Conservation (phyloP, 2,329 filamentous ascomycete species). For the Elsinoe ampelina region DNA sequence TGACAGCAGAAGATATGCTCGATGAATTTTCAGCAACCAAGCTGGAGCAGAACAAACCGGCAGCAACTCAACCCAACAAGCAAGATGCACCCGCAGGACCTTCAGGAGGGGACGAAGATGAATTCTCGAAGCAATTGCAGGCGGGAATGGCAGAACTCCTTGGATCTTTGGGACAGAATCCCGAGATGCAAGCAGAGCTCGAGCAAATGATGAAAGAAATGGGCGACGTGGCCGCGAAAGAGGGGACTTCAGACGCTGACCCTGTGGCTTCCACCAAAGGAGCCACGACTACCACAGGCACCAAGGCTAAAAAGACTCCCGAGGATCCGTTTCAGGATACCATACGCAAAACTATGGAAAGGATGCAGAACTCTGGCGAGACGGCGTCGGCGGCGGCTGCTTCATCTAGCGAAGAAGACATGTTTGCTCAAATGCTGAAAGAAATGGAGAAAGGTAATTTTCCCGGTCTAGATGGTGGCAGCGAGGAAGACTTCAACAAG, state of each 20-base stretch:
- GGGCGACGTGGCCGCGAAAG: conserved; percentile 31
- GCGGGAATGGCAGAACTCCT: conserved; percentile 80
- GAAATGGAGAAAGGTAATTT: conserved; percentile 62
- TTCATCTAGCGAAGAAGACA: conserved; percentile 56
- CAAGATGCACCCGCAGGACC: conserved; percentile 21
- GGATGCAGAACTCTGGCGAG: conserved; percentile 83
- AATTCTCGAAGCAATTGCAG: conserved; percentile 79
- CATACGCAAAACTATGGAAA: conserved; percentile 87
- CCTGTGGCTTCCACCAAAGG: conserved; percentile 18
- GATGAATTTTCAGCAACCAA: conserved; percentile 74
- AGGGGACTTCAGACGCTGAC: conserved; percentile 21
- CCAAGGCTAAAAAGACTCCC: conserved; percentile 9
- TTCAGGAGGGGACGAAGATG: conserved; percentile 48
- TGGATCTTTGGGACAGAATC: conserved; percentile 52
- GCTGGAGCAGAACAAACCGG: conserved; percentile 39
- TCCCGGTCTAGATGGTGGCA: conserved; percentile 40
- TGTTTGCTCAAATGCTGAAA: conserved; percentile 86
- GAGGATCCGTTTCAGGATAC: conserved; percentile 69
- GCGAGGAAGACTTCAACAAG: conserved; percentile 83
- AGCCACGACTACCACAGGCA: conserved; percentile 19
- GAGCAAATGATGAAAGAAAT: conserved; percentile 69
- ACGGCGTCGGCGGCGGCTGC: conserved; percentile 60
- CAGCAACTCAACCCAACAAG: conserved; percentile 23
- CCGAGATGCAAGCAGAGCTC: conserved; percentile 69
- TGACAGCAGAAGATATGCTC: conserved; percentile 61